Conservation (phyloP, 306 rosid genomes). For the Cicer arietinum region DNA sequence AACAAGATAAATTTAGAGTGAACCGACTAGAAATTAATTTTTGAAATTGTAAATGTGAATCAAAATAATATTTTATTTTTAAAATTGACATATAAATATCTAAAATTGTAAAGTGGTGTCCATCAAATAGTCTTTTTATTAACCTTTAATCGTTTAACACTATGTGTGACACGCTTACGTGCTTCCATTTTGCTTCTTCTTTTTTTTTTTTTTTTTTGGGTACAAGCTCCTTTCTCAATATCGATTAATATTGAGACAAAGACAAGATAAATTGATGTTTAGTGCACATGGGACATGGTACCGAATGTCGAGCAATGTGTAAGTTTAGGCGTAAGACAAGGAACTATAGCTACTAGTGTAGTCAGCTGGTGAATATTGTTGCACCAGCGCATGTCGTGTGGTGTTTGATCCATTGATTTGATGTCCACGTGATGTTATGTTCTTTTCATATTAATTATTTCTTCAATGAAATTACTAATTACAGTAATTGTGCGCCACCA, state of each 20-base stretch:
- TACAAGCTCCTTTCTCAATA: too few relatives aligned
- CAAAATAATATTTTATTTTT: too few relatives aligned
- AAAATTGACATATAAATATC: too few relatives aligned
- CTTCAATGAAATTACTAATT: not conserved
- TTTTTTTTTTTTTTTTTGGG: too few relatives aligned
- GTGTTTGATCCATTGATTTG: not conserved
- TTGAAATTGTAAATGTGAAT: too few relatives aligned
- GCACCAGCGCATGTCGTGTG: not conserved
- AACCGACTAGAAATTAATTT: too few relatives aligned
- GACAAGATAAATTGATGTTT: conserved; percentile 23
- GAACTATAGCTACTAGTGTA: not conserved
- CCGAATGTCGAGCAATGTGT: not conserved
- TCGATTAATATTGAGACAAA: not conserved
- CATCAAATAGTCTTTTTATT: too few relatives aligned
- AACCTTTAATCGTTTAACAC: too few relatives aligned
- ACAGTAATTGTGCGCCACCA: not conserved
- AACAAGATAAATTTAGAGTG: too few relatives aligned
- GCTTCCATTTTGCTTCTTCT: too few relatives aligned
- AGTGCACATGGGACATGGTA: conserved; percentile 3
- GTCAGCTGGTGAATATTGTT: conserved; percentile 35
- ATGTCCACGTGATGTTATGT: conserved; percentile 23
- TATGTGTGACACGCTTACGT: too few relatives aligned
- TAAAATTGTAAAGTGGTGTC: too few relatives aligned
- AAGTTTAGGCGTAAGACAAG: conserved; percentile 2
- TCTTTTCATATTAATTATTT: conserved; percentile 21